Evolutionary conservation across 306 rosid species (phyloP).

Genomic region (Carpinus fangiana): DNA sequence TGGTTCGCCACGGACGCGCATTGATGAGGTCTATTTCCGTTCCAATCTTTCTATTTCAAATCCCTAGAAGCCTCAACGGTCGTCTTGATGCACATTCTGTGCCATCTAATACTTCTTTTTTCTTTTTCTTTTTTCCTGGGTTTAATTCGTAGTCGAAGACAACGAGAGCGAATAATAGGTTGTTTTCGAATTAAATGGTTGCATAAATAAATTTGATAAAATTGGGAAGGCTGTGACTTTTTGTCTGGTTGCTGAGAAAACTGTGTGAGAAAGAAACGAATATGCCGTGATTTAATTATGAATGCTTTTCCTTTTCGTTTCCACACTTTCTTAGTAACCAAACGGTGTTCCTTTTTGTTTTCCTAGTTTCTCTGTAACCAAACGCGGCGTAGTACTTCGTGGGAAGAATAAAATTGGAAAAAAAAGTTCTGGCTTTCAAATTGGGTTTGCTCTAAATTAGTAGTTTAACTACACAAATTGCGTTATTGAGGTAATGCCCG

Average conservation of each 20-base stretch:
- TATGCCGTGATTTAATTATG: not conserved
- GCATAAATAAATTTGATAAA: not conserved
- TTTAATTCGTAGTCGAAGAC: not conserved
- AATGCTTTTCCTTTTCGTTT: slow-evolving; percentile 4
- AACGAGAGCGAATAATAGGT: not conserved
- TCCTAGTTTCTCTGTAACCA: not conserved
- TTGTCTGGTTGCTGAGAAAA: not conserved
- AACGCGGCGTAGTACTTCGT: not conserved
- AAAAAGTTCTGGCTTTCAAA: not conserved
- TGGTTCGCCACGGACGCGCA: slow-evolving; percentile 59
- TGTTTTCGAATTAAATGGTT: not conserved
- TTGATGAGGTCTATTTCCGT: slow-evolving; percentile 62
- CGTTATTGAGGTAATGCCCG: not conserved
- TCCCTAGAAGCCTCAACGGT: slow-evolving; percentile 26
- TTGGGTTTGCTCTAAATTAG: not conserved
- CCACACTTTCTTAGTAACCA: not conserved
- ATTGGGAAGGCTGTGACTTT: not conserved
- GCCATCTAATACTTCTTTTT: no score
- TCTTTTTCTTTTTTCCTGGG: not conserved
- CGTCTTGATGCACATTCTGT: not conserved
- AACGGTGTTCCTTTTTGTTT: not conserved
- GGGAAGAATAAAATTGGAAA: not conserved
- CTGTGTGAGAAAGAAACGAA: not conserved
- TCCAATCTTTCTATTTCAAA: not conserved
- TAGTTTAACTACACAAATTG: not conserved